Percentiles rank a stretch among this genome's conserved stretches.
These are phyloP conservation scores for Penicillium verrucosum DNA, from an alignment of 2,329 filamentous ascomycete species.

Conservation along the genomic window DNA sequence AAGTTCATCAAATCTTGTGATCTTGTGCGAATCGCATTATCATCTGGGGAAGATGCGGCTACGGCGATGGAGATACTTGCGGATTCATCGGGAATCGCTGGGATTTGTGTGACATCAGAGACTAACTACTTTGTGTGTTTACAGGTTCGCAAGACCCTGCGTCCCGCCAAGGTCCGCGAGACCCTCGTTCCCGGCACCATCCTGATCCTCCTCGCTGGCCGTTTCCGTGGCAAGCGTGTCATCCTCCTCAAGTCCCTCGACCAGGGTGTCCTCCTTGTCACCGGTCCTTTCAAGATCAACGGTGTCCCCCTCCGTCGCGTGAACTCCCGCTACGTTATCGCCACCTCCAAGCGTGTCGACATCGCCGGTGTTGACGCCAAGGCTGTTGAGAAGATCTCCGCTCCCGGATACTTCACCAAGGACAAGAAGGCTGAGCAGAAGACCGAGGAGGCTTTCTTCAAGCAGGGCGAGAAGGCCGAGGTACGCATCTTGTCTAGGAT, in stretches of 20 bases:
- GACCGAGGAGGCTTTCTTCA: slow-evolving; percentile 99
- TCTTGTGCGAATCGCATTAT: slow-evolving; percentile 8
- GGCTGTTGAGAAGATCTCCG: slow-evolving; percentile 76
- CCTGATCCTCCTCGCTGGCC: slow-evolving; percentile 97
- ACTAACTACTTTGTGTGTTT: slow-evolving; percentile 28
- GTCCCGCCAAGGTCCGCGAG: slow-evolving; percentile 79
- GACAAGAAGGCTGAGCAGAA: slow-evolving; percentile 91
- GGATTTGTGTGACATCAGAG: slow-evolving; percentile 11
- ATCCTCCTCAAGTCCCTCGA: slow-evolving; percentile 96
- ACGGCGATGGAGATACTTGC: slow-evolving; percentile 2
- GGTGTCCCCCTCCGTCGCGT: slow-evolving; percentile 89
- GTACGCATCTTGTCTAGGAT: slow-evolving; percentile 52
- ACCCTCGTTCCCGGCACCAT: slow-evolving; percentile 92
- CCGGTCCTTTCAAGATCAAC: slow-evolving; percentile 99
- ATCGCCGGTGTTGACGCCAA: slow-evolving; percentile 73
- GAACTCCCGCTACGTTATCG: slow-evolving; percentile 51
- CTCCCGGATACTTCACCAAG: slow-evolving; percentile 91
- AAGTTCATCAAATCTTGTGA: slow-evolving; percentile 3
- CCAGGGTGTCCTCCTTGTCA: slow-evolving; percentile 97
- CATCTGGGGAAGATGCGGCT: slow-evolving; percentile 8
- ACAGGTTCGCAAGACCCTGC: slow-evolving; percentile 92
- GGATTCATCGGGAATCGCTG: slow-evolving; percentile 3
- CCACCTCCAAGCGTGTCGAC: slow-evolving; percentile 51
- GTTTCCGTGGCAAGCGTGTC: slow-evolving; percentile 99
- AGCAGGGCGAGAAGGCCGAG: slow-evolving; percentile 97